Evolutionary conservation across 768 basidiomycete species (phyloP), one percentile per base, ranked within the genome.

Genomic region (Tremella yokohamensis): DNA sequence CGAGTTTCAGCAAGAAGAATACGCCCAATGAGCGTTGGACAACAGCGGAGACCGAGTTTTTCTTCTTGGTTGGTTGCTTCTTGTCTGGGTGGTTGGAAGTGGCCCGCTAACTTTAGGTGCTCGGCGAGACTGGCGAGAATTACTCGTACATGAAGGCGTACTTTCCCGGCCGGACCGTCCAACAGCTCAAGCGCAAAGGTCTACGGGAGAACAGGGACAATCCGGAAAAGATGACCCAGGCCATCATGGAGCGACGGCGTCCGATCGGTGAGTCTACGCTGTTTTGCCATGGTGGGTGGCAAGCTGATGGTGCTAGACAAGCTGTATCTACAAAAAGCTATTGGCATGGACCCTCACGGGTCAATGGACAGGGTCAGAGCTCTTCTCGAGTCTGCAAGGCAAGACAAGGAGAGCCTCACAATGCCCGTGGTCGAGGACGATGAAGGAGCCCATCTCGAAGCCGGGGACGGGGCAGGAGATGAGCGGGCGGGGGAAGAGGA

Each of bases 91-190:
- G 6, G 15, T 15, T 45, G 6, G n/a, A n/a, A 42, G 9, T 11
- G 1, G 13, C 37, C 18, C 8, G 42, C 54, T 50, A 15, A 25
- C 20, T 25, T 47, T 49, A 72, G 70, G 66, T 65, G 0, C 52
- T 72, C 8, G 57, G 62, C 20, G 64, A 69, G 52, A 60, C 60
- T 16, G 70, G 70, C 1, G 66, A 68, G 52, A 72, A 68, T 42
- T 64, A 65, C 40, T 55, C 57, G 3, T 34, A 65, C 34, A 69
- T 69, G 65, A 60, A 57, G 20, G 59, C 56, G 25, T 72, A 64
- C 58, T 73, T 73, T 56, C 63, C 65, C 13, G 58, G 65, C 16
- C 55, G 69, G 39, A 66, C 61, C 0, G 51, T 56, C 19, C 49
- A 53, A 8, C 64, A 70, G 42, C 26, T 73, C 25, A 66, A 69